Evolutionary conservation across 768 basidiomycete genomes (phyloP), one percentile per base, ranked within the genome.

Genomic region (Amyloporia xantha): DNA sequence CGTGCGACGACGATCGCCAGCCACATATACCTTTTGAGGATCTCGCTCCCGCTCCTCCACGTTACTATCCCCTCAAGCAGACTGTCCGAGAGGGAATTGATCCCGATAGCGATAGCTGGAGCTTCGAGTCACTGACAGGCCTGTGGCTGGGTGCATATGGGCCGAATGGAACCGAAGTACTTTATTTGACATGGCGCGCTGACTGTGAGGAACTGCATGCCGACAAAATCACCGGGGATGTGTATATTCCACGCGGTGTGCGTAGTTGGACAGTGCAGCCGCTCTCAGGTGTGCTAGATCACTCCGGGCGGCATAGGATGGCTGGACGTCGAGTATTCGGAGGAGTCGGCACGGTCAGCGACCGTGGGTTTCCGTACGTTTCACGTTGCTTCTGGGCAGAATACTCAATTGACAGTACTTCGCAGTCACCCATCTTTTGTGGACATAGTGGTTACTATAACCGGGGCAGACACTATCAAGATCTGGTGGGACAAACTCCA

Each of bases 191-290:
- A 15, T 48, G 37, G 48, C 45, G 43, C n/a, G 33, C 40, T 21
- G 28, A 35, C 9, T 28, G n/a, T 1, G 30, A 36, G 26, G 44
- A 39, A 6, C 19, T 58, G 7, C 51, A 42, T 5, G 57, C 57
- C 35, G 33, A 39, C 26, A 58, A 54, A 54, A 48, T 58, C 35
- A 55, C 54, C n/a, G 57, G 57, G 6, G 57, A 58, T 46, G 26
- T 44, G 5, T 41, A 55, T 28, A 52, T 58, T 20, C 57, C 57
- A 13, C 51, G 57, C 35, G 57, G 57, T 3, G 46, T 40, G n/a
- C 30, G 33, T 20, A 53, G 44, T 46, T 58, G 57, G 57, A 44
- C 41, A 25, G 40, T 49, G 20, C 40, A 44, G 41, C 5, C 33
- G 12, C 5, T 42, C 44, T 47, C 44, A 20, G n/a, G 45, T 20